Base-by-base conservation (phyloP, 1,284 basidiomycete genomes). In the Tylopilus sp. region DNA sequence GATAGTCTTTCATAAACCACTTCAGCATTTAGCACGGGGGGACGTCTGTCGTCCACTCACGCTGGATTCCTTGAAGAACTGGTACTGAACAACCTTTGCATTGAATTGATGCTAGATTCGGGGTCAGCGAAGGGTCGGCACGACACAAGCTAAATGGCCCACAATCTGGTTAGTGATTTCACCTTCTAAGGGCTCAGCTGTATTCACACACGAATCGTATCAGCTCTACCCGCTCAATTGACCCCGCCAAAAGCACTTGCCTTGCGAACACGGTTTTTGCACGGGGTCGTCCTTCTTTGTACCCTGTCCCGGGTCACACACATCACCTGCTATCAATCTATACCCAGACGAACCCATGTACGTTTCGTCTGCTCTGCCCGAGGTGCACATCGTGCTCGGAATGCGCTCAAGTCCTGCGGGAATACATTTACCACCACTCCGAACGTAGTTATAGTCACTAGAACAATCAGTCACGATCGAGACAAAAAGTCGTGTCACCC, bases 341-440 rank as follows among this genome's bases (percentile, higher is more conserved):
- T 86, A 99, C 0, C 96, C 96, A 13, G 91, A 94, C 0, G 94
- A 97, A 0, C 93, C 96, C 65, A 78, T 64, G 65, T 93, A 99
- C 13, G 69, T 84, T 56, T 86, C 75, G 10, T 78, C 75, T 0
- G 77, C 70, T 46, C 75, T 75, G 15, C 73, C 68, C 3, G 65
- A 53, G 16, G 58, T 63, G 62, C 97, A 99, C 0, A 84, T 76
- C 3, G 84, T 90, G 0, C 84, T 77, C 0, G 92, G 91, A 39
- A 97, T 86, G 10, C 81, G 82, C 64, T 97, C 92, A 1, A 87
- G 91, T 7, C 92, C 93, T 25, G 80, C 84, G 2, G 91, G 81
- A 2, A 89, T 78, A 65, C 95, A 98, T 49, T 82, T 63, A 29
- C 79, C 74, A 19, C 78, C 83, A 54, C 87, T 79, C 11, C 84